Conservation (phyloP, 495 filamentous ascomycete genomes). For the Neurospora intermedia region DNA sequence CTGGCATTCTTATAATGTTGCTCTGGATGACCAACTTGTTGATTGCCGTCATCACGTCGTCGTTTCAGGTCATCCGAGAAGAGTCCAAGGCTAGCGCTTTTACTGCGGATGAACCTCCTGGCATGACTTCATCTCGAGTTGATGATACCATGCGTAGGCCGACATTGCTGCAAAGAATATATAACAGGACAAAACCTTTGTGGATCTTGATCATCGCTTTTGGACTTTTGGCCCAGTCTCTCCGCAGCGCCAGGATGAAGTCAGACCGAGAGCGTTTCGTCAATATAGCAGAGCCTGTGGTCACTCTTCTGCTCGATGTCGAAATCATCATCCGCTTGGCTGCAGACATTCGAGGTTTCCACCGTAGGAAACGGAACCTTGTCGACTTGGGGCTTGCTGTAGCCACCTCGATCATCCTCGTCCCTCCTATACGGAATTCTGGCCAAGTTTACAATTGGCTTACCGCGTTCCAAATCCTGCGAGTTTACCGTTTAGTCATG, state of each 20-base stretch:
- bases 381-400: slow-evolving; percentile 71
- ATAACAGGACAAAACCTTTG: slow-evolving; percentile 59
- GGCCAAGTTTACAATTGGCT: slow-evolving; percentile 79
- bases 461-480: slow-evolving; percentile 84
- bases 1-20: slow-evolving; percentile 83
- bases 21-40: slow-evolving; percentile 95
- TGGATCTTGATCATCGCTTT: slow-evolving; percentile 77
- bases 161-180: slow-evolving; percentile 54
- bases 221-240: slow-evolving; percentile 61
- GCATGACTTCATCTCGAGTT: neutral
- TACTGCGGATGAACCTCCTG: slow-evolving; percentile 52
- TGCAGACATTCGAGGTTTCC: slow-evolving; percentile 71
- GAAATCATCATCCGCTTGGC: slow-evolving; percentile 77
- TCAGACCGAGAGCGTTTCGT: slow-evolving; percentile 36
- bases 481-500: slow-evolving; percentile 85
- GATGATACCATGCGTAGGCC: slow-evolving; percentile 19
- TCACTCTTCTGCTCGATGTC: slow-evolving; percentile 67
- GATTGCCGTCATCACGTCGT: slow-evolving; percentile 96
- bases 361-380: slow-evolving; percentile 58
- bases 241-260: slow-evolving; percentile 67
- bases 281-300: slow-evolving; percentile 57
- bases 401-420: slow-evolving; percentile 73
- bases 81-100: slow-evolving; percentile 93
- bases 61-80: slow-evolving; percentile 96
- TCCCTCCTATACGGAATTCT: slow-evolving; percentile 68